These are phyloP conservation scores for Caryopteris hybrid DNA, from an alignment of 305 asterid species.

Conservation along the genomic window DNA sequence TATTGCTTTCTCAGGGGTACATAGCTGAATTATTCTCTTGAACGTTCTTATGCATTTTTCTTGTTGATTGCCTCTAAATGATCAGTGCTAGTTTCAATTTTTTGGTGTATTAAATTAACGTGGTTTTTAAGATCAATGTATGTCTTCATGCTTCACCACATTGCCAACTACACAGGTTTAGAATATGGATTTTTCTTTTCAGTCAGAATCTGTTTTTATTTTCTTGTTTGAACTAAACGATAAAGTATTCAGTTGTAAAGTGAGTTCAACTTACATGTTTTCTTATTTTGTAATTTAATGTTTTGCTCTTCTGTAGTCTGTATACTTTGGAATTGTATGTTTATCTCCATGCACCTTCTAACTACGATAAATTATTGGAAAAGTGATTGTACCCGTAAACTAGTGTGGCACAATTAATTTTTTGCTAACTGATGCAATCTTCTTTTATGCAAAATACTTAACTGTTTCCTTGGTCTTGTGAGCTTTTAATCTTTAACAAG, in stretches of 20 bases:
- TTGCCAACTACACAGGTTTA: background rate
- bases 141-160: background rate
- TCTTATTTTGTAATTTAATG: too few relatives aligned
- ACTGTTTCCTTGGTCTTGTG: background rate
- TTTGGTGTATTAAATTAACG: background rate
- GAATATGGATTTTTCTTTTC: background rate
- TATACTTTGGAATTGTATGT: too few relatives aligned
- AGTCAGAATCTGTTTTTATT: background rate
- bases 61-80: background rate
- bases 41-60: constrained; percentile 15
- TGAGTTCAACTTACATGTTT: background rate
- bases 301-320: too few relatives aligned
- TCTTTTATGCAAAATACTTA: background rate
- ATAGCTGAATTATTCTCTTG: constrained; percentile 9
- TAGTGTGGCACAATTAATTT: too few relatives aligned
- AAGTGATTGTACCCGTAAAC: background rate
- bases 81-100: background rate
- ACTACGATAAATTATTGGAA: background rate
- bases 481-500: background rate
- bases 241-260: background rate
- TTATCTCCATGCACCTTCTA: too few relatives aligned
- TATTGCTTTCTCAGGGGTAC: constrained; percentile 46
- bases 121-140: background rate
- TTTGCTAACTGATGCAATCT: too few relatives aligned
- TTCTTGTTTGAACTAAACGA: background rate